These are phyloP conservation scores for Ascochyta rabiei DNA, from an alignment of 2,329 filamentous ascomycete species.

Conservation along the genomic window DNA sequence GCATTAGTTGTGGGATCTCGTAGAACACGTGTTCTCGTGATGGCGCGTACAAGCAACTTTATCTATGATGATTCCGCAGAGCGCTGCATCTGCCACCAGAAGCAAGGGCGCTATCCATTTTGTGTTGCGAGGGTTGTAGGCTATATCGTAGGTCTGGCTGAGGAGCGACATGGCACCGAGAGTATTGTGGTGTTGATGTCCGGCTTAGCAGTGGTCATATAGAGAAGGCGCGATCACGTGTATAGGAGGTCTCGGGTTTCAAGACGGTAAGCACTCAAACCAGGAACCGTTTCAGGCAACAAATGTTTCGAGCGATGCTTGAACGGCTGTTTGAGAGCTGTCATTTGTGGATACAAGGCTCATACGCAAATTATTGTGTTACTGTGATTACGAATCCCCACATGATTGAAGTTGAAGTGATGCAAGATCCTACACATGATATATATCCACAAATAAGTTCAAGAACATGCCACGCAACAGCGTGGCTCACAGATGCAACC, in stretches of 20 bases:
- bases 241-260: constrained; percentile 27
- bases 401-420: not conserved
- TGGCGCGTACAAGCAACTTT: constrained; percentile 76
- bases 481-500: not conserved
- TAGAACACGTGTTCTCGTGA: constrained; percentile 31
- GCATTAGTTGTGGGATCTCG: not conserved
- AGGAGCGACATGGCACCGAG: constrained; percentile 42
- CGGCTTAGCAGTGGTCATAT: constrained; percentile 29
- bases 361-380: not conserved
- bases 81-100: constrained; percentile 70
- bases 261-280: constrained; percentile 30
- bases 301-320: constrained; percentile 26
- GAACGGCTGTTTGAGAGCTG: constrained; percentile 17
- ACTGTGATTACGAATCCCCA: not conserved
- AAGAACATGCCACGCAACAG: not conserved
- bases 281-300: constrained; percentile 35
- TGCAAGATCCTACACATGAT: not conserved
- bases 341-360: not conserved
- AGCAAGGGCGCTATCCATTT: constrained; percentile 71
- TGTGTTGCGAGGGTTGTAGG: constrained; percentile 61
- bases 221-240: constrained; percentile 32
- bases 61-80: constrained; percentile 77
- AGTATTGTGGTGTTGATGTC: constrained; percentile 16
- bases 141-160: constrained; percentile 45
- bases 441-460: not conserved